Conservation (phyloP, 208 protist genomes). For the Acanthamoeba polyphaga region DNA sequence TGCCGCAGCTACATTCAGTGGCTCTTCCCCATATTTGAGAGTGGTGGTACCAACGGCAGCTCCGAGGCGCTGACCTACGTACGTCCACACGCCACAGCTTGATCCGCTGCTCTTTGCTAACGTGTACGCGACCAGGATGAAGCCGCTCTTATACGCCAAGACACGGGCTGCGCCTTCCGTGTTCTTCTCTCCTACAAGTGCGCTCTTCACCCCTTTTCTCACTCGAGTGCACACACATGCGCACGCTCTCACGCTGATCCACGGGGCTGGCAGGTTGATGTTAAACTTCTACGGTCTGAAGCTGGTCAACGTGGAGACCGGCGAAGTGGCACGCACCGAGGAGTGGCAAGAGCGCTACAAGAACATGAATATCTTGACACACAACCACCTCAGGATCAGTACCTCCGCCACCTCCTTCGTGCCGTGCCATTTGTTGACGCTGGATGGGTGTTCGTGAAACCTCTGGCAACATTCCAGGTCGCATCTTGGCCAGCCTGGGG, state of each 20-base stretch:
- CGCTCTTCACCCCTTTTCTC: neutral
- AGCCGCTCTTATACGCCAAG: neutral
- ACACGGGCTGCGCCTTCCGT: neutral
- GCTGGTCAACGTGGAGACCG: slow-evolving; percentile 8
- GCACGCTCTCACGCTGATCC: neutral
- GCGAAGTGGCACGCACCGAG: neutral
- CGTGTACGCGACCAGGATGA: neutral
- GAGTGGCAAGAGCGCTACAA: slow-evolving; percentile 63
- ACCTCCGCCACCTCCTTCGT: neutral
- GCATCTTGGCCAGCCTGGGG: slow-evolving; percentile 9
- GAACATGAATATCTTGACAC: slow-evolving; percentile 36
- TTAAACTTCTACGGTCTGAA: slow-evolving; percentile 47
- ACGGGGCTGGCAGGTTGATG: slow-evolving; percentile 8
- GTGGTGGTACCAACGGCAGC: slow-evolving; percentile 9
- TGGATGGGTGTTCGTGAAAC: neutral
- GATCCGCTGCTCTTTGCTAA: neutral
- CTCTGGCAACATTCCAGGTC: neutral
- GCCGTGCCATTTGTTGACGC: neutral
- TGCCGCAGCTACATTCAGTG: slow-evolving; percentile 61
- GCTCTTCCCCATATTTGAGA: slow-evolving; percentile 63
- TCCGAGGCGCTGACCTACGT: slow-evolving; percentile 7
- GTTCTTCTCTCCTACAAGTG: slow-evolving; percentile 51
- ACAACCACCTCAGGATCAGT: slow-evolving; percentile 68
- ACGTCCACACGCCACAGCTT: neutral
- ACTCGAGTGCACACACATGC: neutral